Percentiles rank a stretch among this genome's conserved stretches.
Evolutionary conservation across 257 asterid species (phyloP).

Genomic region (Fraxinus quadrangulata): DNA sequence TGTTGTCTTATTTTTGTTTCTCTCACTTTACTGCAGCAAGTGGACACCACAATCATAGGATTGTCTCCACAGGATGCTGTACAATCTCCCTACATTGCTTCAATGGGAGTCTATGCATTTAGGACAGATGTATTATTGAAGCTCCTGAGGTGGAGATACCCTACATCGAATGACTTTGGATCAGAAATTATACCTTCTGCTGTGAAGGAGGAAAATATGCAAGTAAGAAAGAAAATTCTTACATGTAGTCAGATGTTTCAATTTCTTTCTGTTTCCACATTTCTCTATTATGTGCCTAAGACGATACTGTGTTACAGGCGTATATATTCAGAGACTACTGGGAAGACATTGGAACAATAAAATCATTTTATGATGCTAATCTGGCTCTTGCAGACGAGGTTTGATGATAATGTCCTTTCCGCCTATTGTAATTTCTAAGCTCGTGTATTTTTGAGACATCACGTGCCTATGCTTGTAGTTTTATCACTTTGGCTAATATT

Average conservation of each 20-base stretch:
- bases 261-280: neutral
- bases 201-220: constrained; percentile 69
- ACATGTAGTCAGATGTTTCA: neutral
- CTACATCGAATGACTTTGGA: constrained; percentile 86
- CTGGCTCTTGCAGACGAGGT: constrained; percentile 89
- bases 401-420: neutral
- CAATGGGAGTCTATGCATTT: constrained; percentile 96
- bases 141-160: constrained; percentile 70
- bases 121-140: constrained; percentile 70
- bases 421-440: constrained; percentile 5
- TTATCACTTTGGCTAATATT: neutral
- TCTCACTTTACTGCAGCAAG: constrained; percentile 57
- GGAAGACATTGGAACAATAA: constrained; percentile 92
- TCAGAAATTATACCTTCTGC: constrained; percentile 92
- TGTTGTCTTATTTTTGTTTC: constrained; percentile 7
- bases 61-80: constrained; percentile 64
- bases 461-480: neutral
- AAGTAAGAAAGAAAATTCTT: constrained; percentile 43
- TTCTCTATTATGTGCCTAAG: neutral
- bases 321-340: constrained; percentile 92
- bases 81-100: constrained; percentile 75
- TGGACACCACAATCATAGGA: constrained; percentile 77
- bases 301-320: constrained; percentile 47
- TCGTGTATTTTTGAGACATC: neutral
- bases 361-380: constrained; percentile 87